phyloP scores from a whole-genome alignment of 2,329 filamentous ascomycete genomes.

The Epichloe brachyelytri region DNA sequence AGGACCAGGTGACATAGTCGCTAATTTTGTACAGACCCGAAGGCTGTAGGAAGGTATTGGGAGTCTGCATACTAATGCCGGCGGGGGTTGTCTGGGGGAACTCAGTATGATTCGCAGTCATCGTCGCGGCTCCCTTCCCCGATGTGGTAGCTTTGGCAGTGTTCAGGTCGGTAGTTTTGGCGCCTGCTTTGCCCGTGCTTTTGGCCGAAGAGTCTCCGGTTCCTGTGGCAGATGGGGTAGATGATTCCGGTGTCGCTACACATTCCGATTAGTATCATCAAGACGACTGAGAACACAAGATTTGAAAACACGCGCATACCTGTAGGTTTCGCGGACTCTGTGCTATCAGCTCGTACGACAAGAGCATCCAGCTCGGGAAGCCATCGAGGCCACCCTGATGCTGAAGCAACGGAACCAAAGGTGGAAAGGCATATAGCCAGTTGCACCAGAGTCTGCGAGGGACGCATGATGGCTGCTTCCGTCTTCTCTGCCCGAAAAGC shows the following conservation, averaged over 20 bases:
- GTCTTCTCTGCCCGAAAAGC: neutral
- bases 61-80: slow-evolving; percentile 39
- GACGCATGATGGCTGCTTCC: slow-evolving; percentile 27
- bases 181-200: slow-evolving; percentile 6
- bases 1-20: slow-evolving; percentile 45
- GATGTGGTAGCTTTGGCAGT: slow-evolving; percentile 19
- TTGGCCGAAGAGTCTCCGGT: neutral
- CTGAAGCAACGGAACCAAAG: slow-evolving; percentile 34
- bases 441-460: slow-evolving; percentile 31
- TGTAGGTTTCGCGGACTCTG: slow-evolving; percentile 5
- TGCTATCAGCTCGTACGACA: slow-evolving; percentile 34
- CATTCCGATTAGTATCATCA: neutral
- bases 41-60: slow-evolving; percentile 29
- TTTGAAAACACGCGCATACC: slow-evolving; percentile 4
- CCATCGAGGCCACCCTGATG: slow-evolving; percentile 44
- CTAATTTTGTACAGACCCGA: slow-evolving; percentile 47
- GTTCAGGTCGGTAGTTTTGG: slow-evolving; percentile 27
- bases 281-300: neutral
- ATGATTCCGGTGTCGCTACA: slow-evolving; percentile 1
- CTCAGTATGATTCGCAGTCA: slow-evolving; percentile 21
- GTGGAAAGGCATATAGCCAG: slow-evolving; percentile 38
- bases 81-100: slow-evolving; percentile 35
- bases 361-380: slow-evolving; percentile 40
- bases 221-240: slow-evolving; percentile 7
- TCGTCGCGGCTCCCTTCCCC: slow-evolving; percentile 14